Base-by-base conservation (phyloP, 225 moss, liverwort and hornwort species). In the Pseudisothecium myosuroides region DNA sequence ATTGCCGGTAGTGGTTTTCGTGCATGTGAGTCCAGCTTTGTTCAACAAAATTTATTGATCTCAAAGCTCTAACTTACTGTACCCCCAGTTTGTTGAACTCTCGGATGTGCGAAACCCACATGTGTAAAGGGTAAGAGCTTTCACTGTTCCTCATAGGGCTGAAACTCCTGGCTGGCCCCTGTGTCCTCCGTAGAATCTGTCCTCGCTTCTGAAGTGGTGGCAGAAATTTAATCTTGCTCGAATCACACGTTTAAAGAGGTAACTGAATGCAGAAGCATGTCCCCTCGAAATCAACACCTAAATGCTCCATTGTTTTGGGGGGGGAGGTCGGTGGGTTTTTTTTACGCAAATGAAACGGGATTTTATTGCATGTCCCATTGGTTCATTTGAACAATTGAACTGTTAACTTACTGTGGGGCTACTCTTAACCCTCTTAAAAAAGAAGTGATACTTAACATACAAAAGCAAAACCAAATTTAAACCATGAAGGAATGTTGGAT, bases 1-100 rank as follows among this genome's bases (percentile, higher is more conserved):
- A 56, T 10, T 0, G n/a, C 10, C 0, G 1, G 37, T 78, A 9
- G 20, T 17, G 37, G 10, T 10, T 26, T 56, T 56, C 1, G 0
- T 3, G 8, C 55, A 78, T n/a, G 78, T 56, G 78, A 78, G 26
- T 27, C 6, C 16, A 37, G 37, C 27, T 78, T 56, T 56, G 78
- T 56, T 78, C n/a, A 78, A 2, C 56, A 26, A 78, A 78, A 6
- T 56, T 77, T 54, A 23, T n/a, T 16, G n/a, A 55, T 78, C 78
- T 4, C 16, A 17, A 56, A 55, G 10, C 26, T n/a, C 55, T 9
- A n/a, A n/a, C n/a, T n/a, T n/a, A 15, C 9, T 8, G 14, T 37
- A 34, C 34, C 76, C 76, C 3, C 0, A 6, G 55, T 55, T 78
- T 55, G 78, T 55, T 78, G 55, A 78, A 78, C 55, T 0, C 14